A percentile compares a stretch with the other conserved stretches of the same genome.
These are phyloP conservation scores for Ochetophila trinervis DNA, from an alignment of 306 rosid genomes.

Conservation along the genomic window DNA sequence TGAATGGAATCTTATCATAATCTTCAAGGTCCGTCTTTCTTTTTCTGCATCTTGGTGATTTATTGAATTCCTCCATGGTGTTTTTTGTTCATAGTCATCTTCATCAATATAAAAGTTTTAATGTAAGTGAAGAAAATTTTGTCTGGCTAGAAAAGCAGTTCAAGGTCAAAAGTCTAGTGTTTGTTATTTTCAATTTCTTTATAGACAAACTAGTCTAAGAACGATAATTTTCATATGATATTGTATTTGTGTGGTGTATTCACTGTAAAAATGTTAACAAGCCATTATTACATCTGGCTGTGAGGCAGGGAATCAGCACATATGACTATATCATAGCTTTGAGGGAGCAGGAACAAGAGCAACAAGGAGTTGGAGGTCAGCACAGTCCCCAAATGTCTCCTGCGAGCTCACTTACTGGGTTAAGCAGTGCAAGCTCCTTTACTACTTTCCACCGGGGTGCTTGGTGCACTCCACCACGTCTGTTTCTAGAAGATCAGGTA, in stretches of 20 bases:
- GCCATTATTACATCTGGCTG: not conserved
- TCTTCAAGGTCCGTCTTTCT: not conserved
- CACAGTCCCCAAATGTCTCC: conserved; percentile 98
- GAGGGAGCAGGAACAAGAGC: conserved; percentile 97
- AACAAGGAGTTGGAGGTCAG: conserved; percentile 82
- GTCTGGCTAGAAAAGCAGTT: too few species aligned
- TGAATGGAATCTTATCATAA: not conserved
- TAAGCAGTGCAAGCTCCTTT: conserved; percentile 97
- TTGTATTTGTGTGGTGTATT: not conserved
- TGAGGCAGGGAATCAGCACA: conserved; percentile 83
- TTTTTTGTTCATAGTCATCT: not conserved
- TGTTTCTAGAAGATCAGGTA: conserved; percentile 97
- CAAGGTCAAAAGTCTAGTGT: too few species aligned
- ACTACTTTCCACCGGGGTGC: conserved; percentile 82
- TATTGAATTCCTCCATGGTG: not conserved
- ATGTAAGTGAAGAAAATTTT: not conserved
- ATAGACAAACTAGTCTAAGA: not conserved
- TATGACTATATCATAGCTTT: conserved; percentile 95
- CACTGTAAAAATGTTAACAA: not conserved
- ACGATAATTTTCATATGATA: not conserved
- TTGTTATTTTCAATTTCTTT: too few species aligned
- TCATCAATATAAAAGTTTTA: not conserved
- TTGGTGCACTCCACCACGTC: conserved; percentile 97
- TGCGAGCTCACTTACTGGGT: conserved; percentile 91
- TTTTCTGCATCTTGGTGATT: not conserved